Evolutionary conservation across 345 rosid species (phyloP).

Genomic region (Salix viminalis): DNA sequence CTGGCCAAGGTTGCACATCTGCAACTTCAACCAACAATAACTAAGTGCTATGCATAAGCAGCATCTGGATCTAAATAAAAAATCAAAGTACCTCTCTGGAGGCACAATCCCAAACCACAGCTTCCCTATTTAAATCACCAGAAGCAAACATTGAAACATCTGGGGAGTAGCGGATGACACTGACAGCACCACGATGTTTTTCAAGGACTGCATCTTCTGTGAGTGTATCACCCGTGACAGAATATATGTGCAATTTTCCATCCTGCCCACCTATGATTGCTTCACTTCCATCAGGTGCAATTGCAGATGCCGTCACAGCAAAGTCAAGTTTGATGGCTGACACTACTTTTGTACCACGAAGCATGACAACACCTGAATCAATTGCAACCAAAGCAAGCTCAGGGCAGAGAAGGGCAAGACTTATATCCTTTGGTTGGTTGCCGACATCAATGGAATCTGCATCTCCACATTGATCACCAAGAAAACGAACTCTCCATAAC

Average conservation of each 20-base stretch:
- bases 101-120: conserved; percentile 77
- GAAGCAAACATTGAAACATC: conserved; percentile 93
- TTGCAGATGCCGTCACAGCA: conserved; percentile 68
- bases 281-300: conserved; percentile 89
- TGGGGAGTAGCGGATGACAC: conserved; percentile 77
- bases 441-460: conserved; percentile 66
- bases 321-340: conserved; percentile 75
- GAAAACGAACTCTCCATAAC: conserved; percentile 73
- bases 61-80: background rate
- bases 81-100: conserved; percentile 60
- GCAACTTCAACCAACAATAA: background rate
- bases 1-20: background rate
- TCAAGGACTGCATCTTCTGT: conserved; percentile 73
- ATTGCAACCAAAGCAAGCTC: conserved; percentile 63
- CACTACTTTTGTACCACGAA: conserved; percentile 59
- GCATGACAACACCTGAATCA: conserved; percentile 78
- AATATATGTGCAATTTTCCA: conserved; percentile 74
- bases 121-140: conserved; percentile 85
- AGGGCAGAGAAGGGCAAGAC: conserved; percentile 63
- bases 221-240: conserved; percentile 62
- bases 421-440: conserved; percentile 83
- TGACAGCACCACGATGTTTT: conserved; percentile 86
- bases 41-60: background rate
- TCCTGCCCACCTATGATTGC: conserved; percentile 79
- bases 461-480: conserved; percentile 66